These are phyloP conservation scores for Suhomyces kunorum DNA, from an alignment of 1,139 yeast genomes.

Conservation along the genomic window DNA sequence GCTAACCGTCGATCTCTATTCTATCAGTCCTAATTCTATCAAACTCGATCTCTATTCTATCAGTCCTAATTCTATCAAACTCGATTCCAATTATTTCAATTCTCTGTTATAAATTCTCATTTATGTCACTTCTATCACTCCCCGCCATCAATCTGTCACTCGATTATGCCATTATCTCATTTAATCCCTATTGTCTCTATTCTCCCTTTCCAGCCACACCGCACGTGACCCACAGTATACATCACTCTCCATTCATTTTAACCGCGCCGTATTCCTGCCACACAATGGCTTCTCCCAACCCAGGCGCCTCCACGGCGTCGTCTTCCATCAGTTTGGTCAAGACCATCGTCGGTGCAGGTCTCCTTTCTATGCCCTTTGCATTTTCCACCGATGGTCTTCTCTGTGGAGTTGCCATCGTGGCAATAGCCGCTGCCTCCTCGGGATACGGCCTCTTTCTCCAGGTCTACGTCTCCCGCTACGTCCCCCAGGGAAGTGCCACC, in stretches of 20 bases:
- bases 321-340: conserved; percentile 63
- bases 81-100: too few relatives aligned
- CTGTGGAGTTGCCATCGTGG: conserved; percentile 63
- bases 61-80: too few relatives aligned
- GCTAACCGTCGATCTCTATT: too few relatives aligned
- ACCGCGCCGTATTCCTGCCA: too few relatives aligned
- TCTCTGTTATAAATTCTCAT: too few relatives aligned
- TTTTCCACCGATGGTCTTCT: conserved; percentile 81
- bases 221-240: neutral
- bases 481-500: conserved; percentile 74
- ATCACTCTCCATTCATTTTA: neutral
- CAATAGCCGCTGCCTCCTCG: conserved; percentile 76
- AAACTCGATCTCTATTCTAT: too few relatives aligned
- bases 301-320: conserved; percentile 33
- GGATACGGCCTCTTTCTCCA: conserved; percentile 80
- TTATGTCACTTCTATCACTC: too few relatives aligned
- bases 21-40: too few relatives aligned
- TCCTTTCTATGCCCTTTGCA: conserved; percentile 90
- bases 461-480: conserved; percentile 69
- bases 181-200: too few relatives aligned
- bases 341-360: conserved; percentile 87
- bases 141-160: too few relatives aligned
- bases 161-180: too few relatives aligned
- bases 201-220: too few relatives aligned
- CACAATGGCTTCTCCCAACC: conserved; percentile 8